phyloP scores from a whole-genome alignment of 768 basidiomycete genomes.

The Tremella yokohamensis region DNA sequence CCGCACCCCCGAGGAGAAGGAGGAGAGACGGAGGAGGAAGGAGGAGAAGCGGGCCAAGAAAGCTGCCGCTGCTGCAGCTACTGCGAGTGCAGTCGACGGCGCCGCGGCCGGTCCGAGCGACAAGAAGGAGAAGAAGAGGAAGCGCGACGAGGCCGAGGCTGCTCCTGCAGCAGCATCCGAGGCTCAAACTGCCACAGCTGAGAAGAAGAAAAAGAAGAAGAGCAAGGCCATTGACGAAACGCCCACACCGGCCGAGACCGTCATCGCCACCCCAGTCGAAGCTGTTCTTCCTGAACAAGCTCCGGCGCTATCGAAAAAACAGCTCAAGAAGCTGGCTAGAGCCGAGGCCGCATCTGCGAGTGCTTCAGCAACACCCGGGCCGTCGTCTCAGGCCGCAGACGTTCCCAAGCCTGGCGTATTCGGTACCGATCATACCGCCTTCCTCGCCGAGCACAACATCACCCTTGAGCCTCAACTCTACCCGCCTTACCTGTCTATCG shows the following conservation, averaged over 20 bases:
- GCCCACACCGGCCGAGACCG: constrained; percentile 15
- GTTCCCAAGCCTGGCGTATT: constrained; percentile 46
- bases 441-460: constrained; percentile 68
- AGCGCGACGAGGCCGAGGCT: constrained; percentile 16
- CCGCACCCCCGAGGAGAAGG: constrained; percentile 9
- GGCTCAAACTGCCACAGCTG: constrained; percentile 14
- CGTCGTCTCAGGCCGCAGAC: constrained; percentile 30
- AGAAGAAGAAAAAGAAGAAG: constrained; percentile 35
- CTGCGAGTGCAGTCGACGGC: constrained; percentile 15
- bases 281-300: constrained; percentile 4
- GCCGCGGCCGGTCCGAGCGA: constrained; percentile 51
- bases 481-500: constrained; percentile 69
- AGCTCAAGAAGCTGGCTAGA: constrained; percentile 36
- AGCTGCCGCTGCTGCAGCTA: constrained; percentile 14
- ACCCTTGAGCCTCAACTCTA: constrained; percentile 61
- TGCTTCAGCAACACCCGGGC: constrained; percentile 16
- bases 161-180: constrained; percentile 4
- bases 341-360: constrained; percentile 13
- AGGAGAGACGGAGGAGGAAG: constrained; percentile 15
- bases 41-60: constrained; percentile 18
- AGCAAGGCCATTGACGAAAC: constrained; percentile 7
- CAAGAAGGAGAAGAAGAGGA: constrained; percentile 45
- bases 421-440: constrained; percentile 59
- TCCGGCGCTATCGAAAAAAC: constrained; percentile 23
- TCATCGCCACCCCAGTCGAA: constrained; percentile 1